Evolutionary conservation across 129 eudicot genomes (phyloP), one percentile per base, ranked within the genome.

Genomic region (Escallonia herrerae): DNA sequence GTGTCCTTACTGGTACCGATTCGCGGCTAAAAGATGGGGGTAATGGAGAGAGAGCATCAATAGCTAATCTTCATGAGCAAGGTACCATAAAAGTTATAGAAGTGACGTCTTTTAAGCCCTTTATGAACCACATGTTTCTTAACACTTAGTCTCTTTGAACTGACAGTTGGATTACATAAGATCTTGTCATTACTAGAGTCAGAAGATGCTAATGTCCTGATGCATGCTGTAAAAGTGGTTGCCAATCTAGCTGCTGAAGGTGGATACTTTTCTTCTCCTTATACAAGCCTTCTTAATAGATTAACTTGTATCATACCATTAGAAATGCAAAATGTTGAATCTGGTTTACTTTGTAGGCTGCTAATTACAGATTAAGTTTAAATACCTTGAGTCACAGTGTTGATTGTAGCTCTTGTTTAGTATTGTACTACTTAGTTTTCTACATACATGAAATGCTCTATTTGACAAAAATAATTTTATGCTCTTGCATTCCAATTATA

Each of bases 181-280:
- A 94, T 94, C 69, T 73, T 94, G 67, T 94, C 99, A 33, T 79
- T 94, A 79, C 83, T 94, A 63, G 99, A 94, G 78, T 89, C 99
- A 0, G 90, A 94, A 66, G 99, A 94, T 79, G 77, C 93, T 50
- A 89, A 70, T 77, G 85, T 89, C 37, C 95, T 95, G 62, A 77
- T 94, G 77, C 99, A 94, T 79, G 99, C 99, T 37, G 99, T 94
- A 56, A 94, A 94, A 73, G 95, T 94, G 65, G 99, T 94, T 71
- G 99, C 99, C 64, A 94, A 89, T 83, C 86, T 94, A 67, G 99
- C 99, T 61, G 99, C 99, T 72, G 99, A 94, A 94, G 99, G 99
- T 94, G 67, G 71, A 11, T 56, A 52, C 10, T 61, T 22, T 22
- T 22, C 33, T 22, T 22, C 1, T 22, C n/a, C 33, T 22, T 22